A percentile compares a stretch with the other conserved stretches of the same genome.
phyloP scores from a whole-genome alignment of 495 filamentous ascomycete species.

The Talaromyces ruber region DNA sequence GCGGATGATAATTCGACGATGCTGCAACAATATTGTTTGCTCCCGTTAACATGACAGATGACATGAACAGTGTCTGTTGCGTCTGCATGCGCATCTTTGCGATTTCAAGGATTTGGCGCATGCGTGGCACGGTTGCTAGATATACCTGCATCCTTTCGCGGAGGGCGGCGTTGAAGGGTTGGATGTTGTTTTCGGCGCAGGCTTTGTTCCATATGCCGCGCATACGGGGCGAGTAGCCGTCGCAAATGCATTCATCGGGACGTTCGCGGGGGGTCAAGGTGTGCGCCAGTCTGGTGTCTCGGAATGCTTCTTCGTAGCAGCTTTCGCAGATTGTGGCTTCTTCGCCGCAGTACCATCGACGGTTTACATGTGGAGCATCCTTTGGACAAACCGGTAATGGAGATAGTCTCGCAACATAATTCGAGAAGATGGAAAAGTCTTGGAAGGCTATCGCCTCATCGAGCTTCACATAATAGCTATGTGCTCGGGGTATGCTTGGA shows the following conservation, averaged over 20 bases:
- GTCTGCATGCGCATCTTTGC: constrained; percentile 12
- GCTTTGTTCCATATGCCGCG: constrained; percentile 22
- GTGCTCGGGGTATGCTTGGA: constrained; percentile 11
- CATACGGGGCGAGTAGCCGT: constrained; percentile 29
- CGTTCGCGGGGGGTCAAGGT: constrained; percentile 16
- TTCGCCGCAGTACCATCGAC: constrained; percentile 25
- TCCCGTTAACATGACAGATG: constrained; percentile 5
- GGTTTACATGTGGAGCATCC: constrained; percentile 16
- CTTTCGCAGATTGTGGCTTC: constrained; percentile 30
- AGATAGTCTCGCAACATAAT: constrained; percentile 13
- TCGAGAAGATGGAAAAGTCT: constrained; percentile 14
- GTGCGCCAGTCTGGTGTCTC: constrained; percentile 16
- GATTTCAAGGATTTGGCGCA: constrained; percentile 12
- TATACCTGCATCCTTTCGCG: constrained; percentile 13
- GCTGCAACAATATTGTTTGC: constrained; percentile 5
- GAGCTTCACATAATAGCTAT: constrained; percentile 12
- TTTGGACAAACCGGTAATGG: constrained; percentile 19
- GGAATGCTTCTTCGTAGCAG: constrained; percentile 26
- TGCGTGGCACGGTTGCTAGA: constrained; percentile 14
- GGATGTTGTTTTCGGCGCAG: constrained; percentile 8
- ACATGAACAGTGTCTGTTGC: constrained; percentile 2
- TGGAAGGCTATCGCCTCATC: constrained; percentile 12
- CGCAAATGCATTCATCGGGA: constrained; percentile 19
- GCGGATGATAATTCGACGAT: background rate
- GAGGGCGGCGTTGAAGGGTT: constrained; percentile 10